A percentile compares a stretch with the other conserved stretches of the same genome.
Conservation (phyloP, 2,329 filamentous ascomycete species). For the Alternaria sp. region DNA sequence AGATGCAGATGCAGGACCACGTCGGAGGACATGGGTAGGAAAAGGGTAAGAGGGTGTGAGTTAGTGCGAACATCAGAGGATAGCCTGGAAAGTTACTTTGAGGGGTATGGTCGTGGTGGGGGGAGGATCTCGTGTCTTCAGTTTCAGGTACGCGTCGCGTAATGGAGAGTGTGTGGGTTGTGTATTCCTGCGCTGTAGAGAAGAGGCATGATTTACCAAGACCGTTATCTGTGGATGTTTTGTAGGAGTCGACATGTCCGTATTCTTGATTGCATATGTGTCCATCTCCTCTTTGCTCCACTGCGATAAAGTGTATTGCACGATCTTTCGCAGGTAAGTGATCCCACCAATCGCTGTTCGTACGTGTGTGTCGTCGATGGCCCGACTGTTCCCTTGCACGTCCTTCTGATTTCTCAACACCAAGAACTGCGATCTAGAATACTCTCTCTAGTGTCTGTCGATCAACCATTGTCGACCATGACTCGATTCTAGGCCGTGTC, state of each 20-base stretch:
- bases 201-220: background rate
- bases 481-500: constrained; percentile 11
- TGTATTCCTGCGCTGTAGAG: background rate
- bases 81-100: constrained; percentile 13
- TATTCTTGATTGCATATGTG: constrained; percentile 2
- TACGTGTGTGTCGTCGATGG: background rate
- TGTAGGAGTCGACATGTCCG: background rate
- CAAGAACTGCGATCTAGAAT: constrained; percentile 15
- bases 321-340: background rate
- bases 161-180: background rate
- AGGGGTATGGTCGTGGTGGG: constrained; percentile 7
- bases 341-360: constrained; percentile 7
- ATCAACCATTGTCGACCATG: constrained; percentile 5
- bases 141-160: constrained; percentile 8
- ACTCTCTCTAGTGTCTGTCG: constrained; percentile 1
- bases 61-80: constrained; percentile 1
- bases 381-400: background rate
- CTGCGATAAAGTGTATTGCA: constrained; percentile 1
- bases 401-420: background rate
- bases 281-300: background rate
- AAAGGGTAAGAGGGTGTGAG: background rate
- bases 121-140: background rate
- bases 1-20: background rate
- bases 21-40: constrained; percentile 16
- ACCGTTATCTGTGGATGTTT: constrained; percentile 14